Base-by-base conservation (phyloP, 768 basidiomycete species). In the Rossbeevera mucosa region DNA sequence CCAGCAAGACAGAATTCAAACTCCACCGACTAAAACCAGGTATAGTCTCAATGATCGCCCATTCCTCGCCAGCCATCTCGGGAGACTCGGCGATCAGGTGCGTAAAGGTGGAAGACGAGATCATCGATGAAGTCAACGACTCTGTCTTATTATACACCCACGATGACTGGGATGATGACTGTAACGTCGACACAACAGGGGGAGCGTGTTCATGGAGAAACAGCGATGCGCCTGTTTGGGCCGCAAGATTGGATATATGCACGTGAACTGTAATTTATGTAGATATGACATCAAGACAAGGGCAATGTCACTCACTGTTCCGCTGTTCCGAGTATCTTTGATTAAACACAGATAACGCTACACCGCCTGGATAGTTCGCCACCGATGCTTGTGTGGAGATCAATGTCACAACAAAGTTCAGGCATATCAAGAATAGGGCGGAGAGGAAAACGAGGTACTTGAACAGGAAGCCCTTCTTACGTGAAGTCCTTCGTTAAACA, bases 111-210 rank as follows among this genome's bases (percentile, higher is more conserved):
- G 70, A 57, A 20, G 70, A 58, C 0, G 63, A 60, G 3, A 78
- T 72, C 48, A 84, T 71, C 12, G 71, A 62, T 1, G 75, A 61
- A 0, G 76, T 69, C 30, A 89, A 66, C 26, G 74, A 69, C 67
- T 96, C 94, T 0, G 88, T 86, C 73, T 93, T 95, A 71, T 91
- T 81, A 71, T 94, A 95, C 31, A 70, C 74, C 86, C 89, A 91
- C 26, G 60, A 49, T 11, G 45, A 38, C 0, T 58, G 30, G 4
- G 33, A 5, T 38, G 51, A 36, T 49, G 57, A 45, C 46, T 28
- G 30, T 44, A 57, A 47, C 46, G 60, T 48, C 16, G 52, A 44
- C 42, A 52, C 9, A 40, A 47, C 72, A 64, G 91, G 87, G 1
- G 78, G 75, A 0, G 84, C 69, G 50, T 86, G 73, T 20, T 80